Evolutionary conservation across 148 eudicot species (phyloP).

Genomic region (Mesembryanthemum crystallinum): DNA sequence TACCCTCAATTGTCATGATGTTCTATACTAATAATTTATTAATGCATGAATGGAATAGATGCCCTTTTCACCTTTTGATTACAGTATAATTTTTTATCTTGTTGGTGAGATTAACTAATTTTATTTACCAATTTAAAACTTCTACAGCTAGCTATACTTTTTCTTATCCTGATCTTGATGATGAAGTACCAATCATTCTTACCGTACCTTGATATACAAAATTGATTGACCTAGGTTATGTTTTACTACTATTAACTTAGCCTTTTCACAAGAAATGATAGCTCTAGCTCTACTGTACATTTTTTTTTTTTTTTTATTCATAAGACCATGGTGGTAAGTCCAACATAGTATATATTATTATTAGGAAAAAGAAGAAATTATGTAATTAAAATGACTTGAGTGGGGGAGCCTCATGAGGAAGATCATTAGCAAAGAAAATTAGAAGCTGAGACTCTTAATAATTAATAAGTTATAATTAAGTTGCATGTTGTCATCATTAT

Average conservation of each 20-base stretch:
- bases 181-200: constrained; percentile 15
- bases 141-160: neutral
- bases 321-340: too few relatives aligned
- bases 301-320: too few relatives aligned
- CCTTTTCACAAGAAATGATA: constrained; percentile 15
- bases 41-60: too few relatives aligned
- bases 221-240: constrained; percentile 4
- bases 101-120: too few relatives aligned
- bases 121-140: neutral
- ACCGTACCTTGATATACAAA: constrained; percentile 1
- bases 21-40: too few relatives aligned
- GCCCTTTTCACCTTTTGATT: too few relatives aligned
- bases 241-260: neutral
- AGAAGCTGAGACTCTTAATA: neutral
- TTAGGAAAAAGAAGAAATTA: too few relatives aligned
- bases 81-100: too few relatives aligned
- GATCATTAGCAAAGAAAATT: neutral
- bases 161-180: neutral
- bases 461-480: neutral
- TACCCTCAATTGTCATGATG: too few relatives aligned
- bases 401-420: neutral
- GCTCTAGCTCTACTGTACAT: neutral
- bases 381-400: too few relatives aligned
- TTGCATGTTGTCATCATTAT: constrained; percentile 17
- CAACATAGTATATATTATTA: too few relatives aligned